phyloP scores from a whole-genome alignment of 139 green algal species.

The Edaphochlamys debaryana region DNA sequence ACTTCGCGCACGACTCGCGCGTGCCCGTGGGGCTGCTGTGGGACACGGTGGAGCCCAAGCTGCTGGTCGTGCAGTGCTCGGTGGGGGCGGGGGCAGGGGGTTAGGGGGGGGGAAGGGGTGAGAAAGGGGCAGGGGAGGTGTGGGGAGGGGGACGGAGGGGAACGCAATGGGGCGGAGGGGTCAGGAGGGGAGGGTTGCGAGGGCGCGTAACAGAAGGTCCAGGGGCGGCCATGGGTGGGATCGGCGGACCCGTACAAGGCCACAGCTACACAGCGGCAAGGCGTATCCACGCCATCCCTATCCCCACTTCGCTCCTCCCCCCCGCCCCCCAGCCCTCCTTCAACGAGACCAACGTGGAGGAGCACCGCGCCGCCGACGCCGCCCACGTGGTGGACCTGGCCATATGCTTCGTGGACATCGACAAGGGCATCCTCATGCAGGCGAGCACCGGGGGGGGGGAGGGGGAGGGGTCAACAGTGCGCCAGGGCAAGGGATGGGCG shows the following conservation, averaged over 20 bases:
- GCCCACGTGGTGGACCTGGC: slow-evolving; percentile 55
- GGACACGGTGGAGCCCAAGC: slow-evolving; percentile 65
- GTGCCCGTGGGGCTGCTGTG: slow-evolving; percentile 54
- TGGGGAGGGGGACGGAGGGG: background rate
- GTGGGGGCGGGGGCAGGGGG: slow-evolving; percentile 5
- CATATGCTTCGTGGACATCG: slow-evolving; percentile 64
- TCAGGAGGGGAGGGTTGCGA: background rate
- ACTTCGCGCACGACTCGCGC: slow-evolving; percentile 38
- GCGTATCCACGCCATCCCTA: too few relatives aligned
- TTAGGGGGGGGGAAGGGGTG: background rate
- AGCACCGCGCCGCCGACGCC: background rate
- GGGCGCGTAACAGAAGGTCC: too few relatives aligned
- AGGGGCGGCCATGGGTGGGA: too few relatives aligned
- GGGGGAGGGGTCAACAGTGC: too few relatives aligned
- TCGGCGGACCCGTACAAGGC: too few relatives aligned
- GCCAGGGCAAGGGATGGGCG: too few relatives aligned
- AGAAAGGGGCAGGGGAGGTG: background rate
- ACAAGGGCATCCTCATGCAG: slow-evolving; percentile 64
- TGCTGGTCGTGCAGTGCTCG: slow-evolving; percentile 66
- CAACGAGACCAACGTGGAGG: slow-evolving; percentile 8
- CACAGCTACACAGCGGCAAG: too few relatives aligned
- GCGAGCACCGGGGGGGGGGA: background rate
- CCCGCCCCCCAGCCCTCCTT: slow-evolving; percentile 15
- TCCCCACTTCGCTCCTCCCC: too few relatives aligned
- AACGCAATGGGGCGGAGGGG: background rate